phyloP scores from a whole-genome alignment of 1,284 basidiomycete genomes.

The Moesziomyces globuligerus region DNA sequence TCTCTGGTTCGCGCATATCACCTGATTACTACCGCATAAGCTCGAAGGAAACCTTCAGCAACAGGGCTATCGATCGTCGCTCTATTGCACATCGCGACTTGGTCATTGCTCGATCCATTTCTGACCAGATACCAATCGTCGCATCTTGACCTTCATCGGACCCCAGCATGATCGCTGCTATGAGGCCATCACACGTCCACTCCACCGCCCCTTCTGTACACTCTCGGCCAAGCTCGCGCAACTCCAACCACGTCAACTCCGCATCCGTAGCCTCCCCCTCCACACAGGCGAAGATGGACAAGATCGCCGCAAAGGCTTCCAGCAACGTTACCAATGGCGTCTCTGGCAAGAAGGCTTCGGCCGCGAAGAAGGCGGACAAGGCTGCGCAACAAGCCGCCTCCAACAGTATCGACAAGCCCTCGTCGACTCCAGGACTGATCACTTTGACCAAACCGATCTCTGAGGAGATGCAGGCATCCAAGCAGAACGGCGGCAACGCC shows the following conservation, averaged over 20 bases:
- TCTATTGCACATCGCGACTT: too few relatives aligned
- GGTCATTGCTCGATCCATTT: background rate
- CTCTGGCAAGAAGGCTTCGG: slow-evolving; percentile 44
- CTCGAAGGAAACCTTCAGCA: too few relatives aligned
- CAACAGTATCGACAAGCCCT: slow-evolving; percentile 7
- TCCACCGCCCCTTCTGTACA: slow-evolving; percentile 37
- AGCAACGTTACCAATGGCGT: slow-evolving; percentile 25
- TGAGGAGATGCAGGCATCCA: slow-evolving; percentile 35
- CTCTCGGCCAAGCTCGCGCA: slow-evolving; percentile 48
- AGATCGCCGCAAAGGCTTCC: slow-evolving; percentile 28
- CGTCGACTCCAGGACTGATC: slow-evolving; percentile 45
- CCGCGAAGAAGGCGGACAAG: slow-evolving; percentile 29
- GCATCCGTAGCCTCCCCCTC: slow-evolving; percentile 39
- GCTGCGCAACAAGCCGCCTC: slow-evolving; percentile 19
- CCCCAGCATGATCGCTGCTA: slow-evolving; percentile 54
- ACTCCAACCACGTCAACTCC: slow-evolving; percentile 29
- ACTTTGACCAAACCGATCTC: slow-evolving; percentile 49
- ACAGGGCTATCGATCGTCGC: too few relatives aligned
- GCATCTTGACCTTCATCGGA: background rate
- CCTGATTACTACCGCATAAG: too few relatives aligned
- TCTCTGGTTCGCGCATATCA: background rate
- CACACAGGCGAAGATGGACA: slow-evolving; percentile 27
- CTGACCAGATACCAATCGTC: background rate
- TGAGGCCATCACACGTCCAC: slow-evolving; percentile 50
- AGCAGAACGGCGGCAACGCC: slow-evolving; percentile 12